These are phyloP conservation scores for Nakaseomyces sp. DNA, from an alignment of 1,139 yeast species.

Conservation along the genomic window DNA sequence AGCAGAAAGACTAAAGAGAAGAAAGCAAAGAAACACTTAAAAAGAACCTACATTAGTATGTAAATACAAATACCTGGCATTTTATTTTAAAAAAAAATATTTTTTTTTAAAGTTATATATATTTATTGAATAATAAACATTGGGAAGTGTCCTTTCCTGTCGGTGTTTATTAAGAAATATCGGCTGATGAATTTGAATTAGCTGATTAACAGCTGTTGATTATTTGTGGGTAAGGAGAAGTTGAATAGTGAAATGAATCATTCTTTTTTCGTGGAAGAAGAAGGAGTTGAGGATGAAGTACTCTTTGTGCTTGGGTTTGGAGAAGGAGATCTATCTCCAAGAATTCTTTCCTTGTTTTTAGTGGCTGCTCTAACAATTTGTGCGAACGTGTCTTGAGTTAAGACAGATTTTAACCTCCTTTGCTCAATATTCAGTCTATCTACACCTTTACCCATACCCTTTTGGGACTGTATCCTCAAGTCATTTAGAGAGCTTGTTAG, in stretches of 20 bases:
- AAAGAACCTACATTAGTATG: too few relatives aligned
- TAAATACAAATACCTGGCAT: too few relatives aligned
- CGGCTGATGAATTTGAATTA: too few relatives aligned
- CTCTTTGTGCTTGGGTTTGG: background rate
- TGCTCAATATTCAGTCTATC: constrained; percentile 10
- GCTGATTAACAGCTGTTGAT: too few relatives aligned
- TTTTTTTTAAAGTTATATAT: background rate
- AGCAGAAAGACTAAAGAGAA: constrained; percentile 5
- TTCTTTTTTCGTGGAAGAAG: too few relatives aligned
- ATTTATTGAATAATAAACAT: background rate
- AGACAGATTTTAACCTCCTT: constrained; percentile 28
- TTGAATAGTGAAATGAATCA: too few relatives aligned
- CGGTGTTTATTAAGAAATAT: too few relatives aligned
- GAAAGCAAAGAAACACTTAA: constrained; percentile 3
- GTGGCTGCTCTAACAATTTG: constrained; percentile 69
- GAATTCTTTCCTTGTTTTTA: constrained; percentile 46
- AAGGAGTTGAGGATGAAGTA: constrained; percentile 1
- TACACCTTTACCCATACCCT: constrained; percentile 3
- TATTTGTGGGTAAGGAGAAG: too few relatives aligned
- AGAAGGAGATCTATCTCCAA: constrained; percentile 11
- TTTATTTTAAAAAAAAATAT: background rate
- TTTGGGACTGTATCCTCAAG: constrained; percentile 10
- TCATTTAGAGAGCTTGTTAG: constrained; percentile 16
- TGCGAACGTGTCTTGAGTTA: constrained; percentile 47
- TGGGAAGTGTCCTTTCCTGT: too few relatives aligned